These are phyloP conservation scores for Yamadazyma triangularis DNA, from an alignment of 1,139 yeast genomes.

Conservation along the genomic window DNA sequence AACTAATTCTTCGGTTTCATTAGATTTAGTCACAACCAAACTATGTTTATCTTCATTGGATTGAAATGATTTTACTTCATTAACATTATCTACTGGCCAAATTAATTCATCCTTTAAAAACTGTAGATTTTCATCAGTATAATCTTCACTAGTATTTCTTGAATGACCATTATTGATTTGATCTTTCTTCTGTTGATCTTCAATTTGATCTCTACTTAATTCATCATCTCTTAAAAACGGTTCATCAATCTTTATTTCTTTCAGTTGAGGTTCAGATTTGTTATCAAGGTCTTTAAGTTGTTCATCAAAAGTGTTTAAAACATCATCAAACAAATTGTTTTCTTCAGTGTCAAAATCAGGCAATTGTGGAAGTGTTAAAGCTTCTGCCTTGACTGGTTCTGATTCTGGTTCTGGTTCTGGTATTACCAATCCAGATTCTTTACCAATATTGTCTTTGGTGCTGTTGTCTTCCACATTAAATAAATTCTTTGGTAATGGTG, in stretches of 20 bases:
- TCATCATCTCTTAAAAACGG: slow-evolving; percentile 44
- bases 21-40: slow-evolving; percentile 1
- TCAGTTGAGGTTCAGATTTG: slow-evolving; percentile 12
- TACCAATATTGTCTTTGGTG: too few relatives aligned
- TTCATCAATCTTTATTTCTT: slow-evolving; percentile 15
- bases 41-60: slow-evolving; percentile 6
- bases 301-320: slow-evolving; percentile 26
- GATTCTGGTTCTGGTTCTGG: slow-evolving; percentile 1
- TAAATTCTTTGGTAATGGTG: slow-evolving; percentile 7
- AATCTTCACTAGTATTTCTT: slow-evolving; percentile 16
- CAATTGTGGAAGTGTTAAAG: slow-evolving; percentile 17
- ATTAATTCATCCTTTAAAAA: slow-evolving; percentile 28
- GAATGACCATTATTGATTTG: slow-evolving; percentile 7
- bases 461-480: too few relatives aligned
- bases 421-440: too few relatives aligned
- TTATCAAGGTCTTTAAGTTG: slow-evolving; percentile 18
- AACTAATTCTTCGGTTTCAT: slow-evolving; percentile 5
- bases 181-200: slow-evolving; percentile 37
- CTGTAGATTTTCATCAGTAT: slow-evolving; percentile 33
- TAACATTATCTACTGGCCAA: slow-evolving; percentile 23
- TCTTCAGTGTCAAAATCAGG: slow-evolving; percentile 30
- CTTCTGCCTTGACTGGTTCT: slow-evolving; percentile 1
- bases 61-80: slow-evolving; percentile 11
- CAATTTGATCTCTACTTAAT: slow-evolving; percentile 38
- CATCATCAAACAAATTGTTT: slow-evolving; percentile 29